These are phyloP conservation scores for Magnusiomyces suaveolens DNA, from an alignment of 1,139 yeast species.

Conservation along the genomic window DNA sequence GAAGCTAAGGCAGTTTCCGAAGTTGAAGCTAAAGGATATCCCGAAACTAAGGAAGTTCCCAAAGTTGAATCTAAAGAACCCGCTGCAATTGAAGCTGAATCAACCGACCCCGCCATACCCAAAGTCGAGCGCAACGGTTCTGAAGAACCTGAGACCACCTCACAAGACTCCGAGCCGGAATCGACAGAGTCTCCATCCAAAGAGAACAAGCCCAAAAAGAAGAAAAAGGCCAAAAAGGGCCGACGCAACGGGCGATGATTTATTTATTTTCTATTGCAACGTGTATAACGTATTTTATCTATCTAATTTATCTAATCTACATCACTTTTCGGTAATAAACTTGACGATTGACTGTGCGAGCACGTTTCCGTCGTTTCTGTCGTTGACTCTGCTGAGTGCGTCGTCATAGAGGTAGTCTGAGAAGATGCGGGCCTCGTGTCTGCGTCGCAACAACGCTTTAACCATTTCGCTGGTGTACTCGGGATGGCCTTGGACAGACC, in stretches of 20 bases:
- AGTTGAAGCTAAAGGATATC: slow-evolving; percentile 10
- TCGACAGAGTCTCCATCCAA: neutral
- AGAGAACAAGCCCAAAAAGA: neutral
- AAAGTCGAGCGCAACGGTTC: neutral
- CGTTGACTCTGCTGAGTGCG: slow-evolving; percentile 18
- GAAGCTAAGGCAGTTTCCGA: slow-evolving; percentile 5
- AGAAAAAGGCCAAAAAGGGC: neutral
- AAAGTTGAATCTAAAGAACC: slow-evolving; percentile 10
- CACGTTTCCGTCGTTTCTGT: slow-evolving; percentile 27
- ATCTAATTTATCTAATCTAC: neutral
- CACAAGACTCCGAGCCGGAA: neutral
- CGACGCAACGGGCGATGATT: neutral
- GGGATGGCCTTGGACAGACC: slow-evolving; percentile 86
- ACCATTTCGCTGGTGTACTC: slow-evolving; percentile 48
- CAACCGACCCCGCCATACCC: neutral
- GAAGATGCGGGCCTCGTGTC: slow-evolving; percentile 20
- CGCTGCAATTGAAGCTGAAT: too few relatives aligned
- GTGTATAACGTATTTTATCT: neutral
- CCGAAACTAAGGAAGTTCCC: slow-evolving; percentile 1
- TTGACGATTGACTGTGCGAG: slow-evolving; percentile 28
- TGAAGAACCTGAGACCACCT: neutral
- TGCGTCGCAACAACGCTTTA: slow-evolving; percentile 20
- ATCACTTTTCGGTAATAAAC: slow-evolving; percentile 23
- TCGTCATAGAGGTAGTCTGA: slow-evolving; percentile 21
- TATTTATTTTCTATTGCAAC: neutral